phyloP scores from a whole-genome alignment of 2,329 filamentous ascomycete species.

The Trichoderma sp. region DNA sequence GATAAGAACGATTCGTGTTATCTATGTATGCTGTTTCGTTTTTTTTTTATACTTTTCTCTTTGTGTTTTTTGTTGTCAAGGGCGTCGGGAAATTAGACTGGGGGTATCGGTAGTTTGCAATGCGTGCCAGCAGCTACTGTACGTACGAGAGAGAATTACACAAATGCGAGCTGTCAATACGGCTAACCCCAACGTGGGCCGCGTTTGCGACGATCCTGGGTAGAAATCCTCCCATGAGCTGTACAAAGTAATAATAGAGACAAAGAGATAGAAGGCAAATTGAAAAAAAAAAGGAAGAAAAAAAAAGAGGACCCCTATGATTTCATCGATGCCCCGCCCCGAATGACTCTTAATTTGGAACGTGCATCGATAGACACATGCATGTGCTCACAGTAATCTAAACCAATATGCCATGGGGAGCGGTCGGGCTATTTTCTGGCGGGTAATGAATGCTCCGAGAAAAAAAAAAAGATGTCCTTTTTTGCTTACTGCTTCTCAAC shows the following conservation, averaged over 20 bases:
- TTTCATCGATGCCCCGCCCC: slow-evolving; percentile 25
- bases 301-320: slow-evolving; percentile 30
- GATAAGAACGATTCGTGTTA: neutral
- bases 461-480: neutral
- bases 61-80: neutral
- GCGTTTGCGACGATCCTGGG: neutral
- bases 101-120: neutral
- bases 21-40: neutral
- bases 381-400: slow-evolving; percentile 1
- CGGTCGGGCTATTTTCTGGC: slow-evolving; percentile 1
- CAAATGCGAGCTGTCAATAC: neutral
- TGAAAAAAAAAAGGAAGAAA: neutral
- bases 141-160: neutral
- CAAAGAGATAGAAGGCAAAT: neutral
- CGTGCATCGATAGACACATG: slow-evolving; percentile 15
- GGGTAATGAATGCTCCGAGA: slow-evolving; percentile 1
- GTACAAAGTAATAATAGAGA: neutral
- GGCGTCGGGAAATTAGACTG: neutral
- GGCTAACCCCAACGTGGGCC: slow-evolving; percentile 4
- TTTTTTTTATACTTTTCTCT: neutral
- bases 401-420: neutral
- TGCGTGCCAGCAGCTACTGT: neutral
- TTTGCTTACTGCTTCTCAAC: neutral
- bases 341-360: slow-evolving; percentile 14
- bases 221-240: neutral